Percentiles rank a stretch among this genome's conserved stretches.
phyloP scores from a whole-genome alignment of 208 protist genomes.

The Strigomonas culicis region DNA sequence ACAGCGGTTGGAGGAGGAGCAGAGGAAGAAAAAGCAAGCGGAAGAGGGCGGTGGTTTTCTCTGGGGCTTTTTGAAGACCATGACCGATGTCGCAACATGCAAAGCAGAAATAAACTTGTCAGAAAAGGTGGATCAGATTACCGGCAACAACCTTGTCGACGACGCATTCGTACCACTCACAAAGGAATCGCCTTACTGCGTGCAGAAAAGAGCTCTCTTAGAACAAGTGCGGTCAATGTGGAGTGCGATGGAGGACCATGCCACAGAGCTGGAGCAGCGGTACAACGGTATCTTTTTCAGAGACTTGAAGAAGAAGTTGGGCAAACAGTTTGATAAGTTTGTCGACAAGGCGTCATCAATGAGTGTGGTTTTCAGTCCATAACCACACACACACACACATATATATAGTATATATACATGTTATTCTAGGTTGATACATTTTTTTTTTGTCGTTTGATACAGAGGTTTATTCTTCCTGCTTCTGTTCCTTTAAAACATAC shows the following conservation, averaged over 20 bases:
- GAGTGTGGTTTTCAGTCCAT: conserved; percentile 70
- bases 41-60: not conserved
- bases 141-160: conserved; percentile 12
- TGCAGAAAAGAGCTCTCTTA: conserved; percentile 45
- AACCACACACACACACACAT: too few relatives aligned
- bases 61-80: conserved; percentile 15
- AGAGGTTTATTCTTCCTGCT: conserved; percentile 8
- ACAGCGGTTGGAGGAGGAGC: not conserved
- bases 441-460: conserved; percentile 1
- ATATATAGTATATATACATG: not conserved
- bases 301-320: conserved; percentile 47
- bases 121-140: conserved; percentile 20
- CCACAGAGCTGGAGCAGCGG: conserved; percentile 47
- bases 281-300: conserved; percentile 66
- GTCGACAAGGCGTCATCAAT: conserved; percentile 52
- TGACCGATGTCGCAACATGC: conserved; percentile 46
- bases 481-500: conserved; percentile 15
- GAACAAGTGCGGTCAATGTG: conserved; percentile 43
- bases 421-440: not conserved
- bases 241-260: conserved; percentile 57
- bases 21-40: not conserved
- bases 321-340: conserved; percentile 27
- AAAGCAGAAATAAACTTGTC: conserved; percentile 48
- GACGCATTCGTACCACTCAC: conserved; percentile 39
- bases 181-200: conserved; percentile 46